Evolutionary conservation across 805 yeast species (phyloP), one percentile per base, ranked within the genome.

Genomic region (Saccharomycopsis oosterbeekiorum): DNA sequence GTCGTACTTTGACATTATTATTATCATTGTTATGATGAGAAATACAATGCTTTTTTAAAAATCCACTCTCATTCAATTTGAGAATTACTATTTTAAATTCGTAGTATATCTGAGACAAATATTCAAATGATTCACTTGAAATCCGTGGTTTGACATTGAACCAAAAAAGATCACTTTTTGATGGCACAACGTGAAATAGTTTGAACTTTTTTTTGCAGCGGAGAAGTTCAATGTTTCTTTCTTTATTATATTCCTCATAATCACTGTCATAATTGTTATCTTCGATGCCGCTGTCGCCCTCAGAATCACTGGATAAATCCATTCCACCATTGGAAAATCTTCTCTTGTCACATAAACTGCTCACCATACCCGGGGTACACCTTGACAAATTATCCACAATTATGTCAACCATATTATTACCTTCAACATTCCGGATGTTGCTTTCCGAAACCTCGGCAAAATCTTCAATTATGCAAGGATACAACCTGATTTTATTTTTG

Each of bases 301-400:
- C 56, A 9, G 56, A 53, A 17, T 53, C 56, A 17, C 56, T 53
- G 15, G 12, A 26, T 17, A 19, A 56, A 19, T 56, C 60, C n/a
- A 39, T 24, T 6, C 29, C 53, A 11, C 42, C 57, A 11, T 29
- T 5, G 26, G 12, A 47, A 21, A n/a, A 21, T 21, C 34, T 24
- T 10, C 53, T 11, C 1, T 12, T 47, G 24, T 11, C 8, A 42
- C 10, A 17, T 24, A 1, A 24, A 19, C 17, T 42, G 2, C 10
- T 42, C 50, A 17, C 37, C 50, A 47, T 9, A 34, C 37, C 26
- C 51, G 57, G 21, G 24, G 41, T 11, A 53, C 29, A 14, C 42
- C 24, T 11, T 65, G 66, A 47, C 67, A 62, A 42, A 65, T 58
- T 17, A 63, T 56, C 11, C 66, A 21, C 47, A 64, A 39, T 21